Conservation (phyloP, 495 filamentous ascomycete genomes). For the Elasticomyces elasticus region DNA sequence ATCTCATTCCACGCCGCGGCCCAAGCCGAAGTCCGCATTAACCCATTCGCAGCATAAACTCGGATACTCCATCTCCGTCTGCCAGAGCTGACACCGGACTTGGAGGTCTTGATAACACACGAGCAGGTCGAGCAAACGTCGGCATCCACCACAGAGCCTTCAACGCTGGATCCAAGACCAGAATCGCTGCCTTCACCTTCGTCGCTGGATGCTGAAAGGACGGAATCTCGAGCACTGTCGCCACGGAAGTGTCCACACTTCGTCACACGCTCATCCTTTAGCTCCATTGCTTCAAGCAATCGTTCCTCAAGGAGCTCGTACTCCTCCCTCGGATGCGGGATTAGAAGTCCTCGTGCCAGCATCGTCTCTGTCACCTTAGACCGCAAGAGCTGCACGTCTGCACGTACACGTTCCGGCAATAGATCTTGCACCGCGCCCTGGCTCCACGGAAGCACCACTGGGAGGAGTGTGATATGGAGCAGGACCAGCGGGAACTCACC, state of each 20-base stretch:
- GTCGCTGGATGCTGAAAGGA: not conserved
- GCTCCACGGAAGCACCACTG: constrained; percentile 59
- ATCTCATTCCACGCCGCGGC: constrained; percentile 90
- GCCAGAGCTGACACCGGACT: constrained; percentile 17
- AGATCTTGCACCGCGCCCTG: constrained; percentile 41
- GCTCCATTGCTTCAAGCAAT: constrained; percentile 75
- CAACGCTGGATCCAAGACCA: constrained; percentile 19
- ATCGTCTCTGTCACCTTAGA: constrained; percentile 70
- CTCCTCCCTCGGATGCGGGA: constrained; percentile 81
- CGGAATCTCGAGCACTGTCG: not conserved
- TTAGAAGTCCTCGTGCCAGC: constrained; percentile 70
- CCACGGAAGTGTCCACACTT: constrained; percentile 64
- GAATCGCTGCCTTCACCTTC: constrained; percentile 20
- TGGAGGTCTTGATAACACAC: constrained; percentile 20
- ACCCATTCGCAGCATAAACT: constrained; percentile 84
- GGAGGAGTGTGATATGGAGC: constrained; percentile 75
- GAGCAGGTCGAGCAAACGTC: constrained; percentile 27
- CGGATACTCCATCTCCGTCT: constrained; percentile 40
- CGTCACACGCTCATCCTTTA: constrained; percentile 59
- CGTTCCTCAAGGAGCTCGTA: constrained; percentile 89
- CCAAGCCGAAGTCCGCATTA: constrained; percentile 90
- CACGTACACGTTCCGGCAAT: constrained; percentile 49
- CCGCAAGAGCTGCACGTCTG: constrained; percentile 64
- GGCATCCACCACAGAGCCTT: constrained; percentile 13
- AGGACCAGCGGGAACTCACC: constrained; percentile 64